Evolutionary conservation across 805 yeast genomes (phyloP).

Genomic region (Starmerella bombicola): DNA sequence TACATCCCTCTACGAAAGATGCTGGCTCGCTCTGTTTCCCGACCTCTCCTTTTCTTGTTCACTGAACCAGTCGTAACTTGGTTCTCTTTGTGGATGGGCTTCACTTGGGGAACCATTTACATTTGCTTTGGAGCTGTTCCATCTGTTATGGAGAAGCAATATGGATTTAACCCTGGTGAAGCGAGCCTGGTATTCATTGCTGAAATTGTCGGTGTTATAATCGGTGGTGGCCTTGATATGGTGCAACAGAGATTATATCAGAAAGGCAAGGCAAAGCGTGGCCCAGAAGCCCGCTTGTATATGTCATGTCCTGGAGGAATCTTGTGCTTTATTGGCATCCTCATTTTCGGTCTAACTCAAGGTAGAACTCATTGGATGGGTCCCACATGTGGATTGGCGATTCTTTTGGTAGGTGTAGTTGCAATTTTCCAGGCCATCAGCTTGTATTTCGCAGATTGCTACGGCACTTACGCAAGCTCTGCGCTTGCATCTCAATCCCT

Average conservation of each 20-base stretch:
- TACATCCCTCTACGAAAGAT: conserved; percentile 38
- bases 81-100: conserved; percentile 38
- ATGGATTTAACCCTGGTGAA: conserved; percentile 38
- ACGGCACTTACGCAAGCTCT: conserved; percentile 45
- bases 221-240: conserved; percentile 27
- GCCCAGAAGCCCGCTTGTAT: conserved; percentile 46
- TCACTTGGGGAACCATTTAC: conserved; percentile 38
- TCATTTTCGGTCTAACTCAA: conserved; percentile 15
- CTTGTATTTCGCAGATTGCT: conserved; percentile 22
- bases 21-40: conserved; percentile 38
- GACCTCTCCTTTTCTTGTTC: conserved; percentile 49
- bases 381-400: conserved; percentile 27
- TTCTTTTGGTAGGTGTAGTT: conserved; percentile 28
- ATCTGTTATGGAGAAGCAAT: conserved; percentile 41
- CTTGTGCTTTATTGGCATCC: conserved; percentile 14
- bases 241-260: conserved; percentile 26
- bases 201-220: conserved; percentile 48
- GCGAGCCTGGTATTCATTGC: conserved; percentile 55
- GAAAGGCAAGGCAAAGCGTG: conserved; percentile 38
- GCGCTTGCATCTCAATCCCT: conserved; percentile 80
- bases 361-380: conserved; percentile 17
- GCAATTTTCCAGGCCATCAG: conserved; percentile 33
- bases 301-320: conserved; percentile 45
- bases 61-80: conserved; percentile 35
- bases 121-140: conserved; percentile 56